Evolutionary conservation across 1,284 basidiomycete genomes (phyloP).

Genomic region (Cutaneotrichosporon sp.): DNA sequence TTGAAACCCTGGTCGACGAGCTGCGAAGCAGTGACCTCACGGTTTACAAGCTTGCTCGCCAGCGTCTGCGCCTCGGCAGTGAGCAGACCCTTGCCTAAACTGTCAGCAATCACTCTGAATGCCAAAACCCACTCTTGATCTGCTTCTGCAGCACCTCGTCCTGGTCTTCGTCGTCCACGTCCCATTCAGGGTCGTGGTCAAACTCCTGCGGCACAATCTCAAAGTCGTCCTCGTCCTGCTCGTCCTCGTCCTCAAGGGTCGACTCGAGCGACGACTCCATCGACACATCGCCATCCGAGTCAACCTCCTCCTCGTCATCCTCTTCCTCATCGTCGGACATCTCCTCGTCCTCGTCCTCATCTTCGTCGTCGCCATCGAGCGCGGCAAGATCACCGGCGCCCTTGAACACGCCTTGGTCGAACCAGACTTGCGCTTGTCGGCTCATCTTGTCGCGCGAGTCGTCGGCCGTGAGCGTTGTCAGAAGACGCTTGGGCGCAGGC

Average conservation of each 20-base stretch:
- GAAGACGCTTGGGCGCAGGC: slow-evolving; percentile 42
- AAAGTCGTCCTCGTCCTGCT: slow-evolving; percentile 55
- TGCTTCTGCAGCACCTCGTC: slow-evolving; percentile 66
- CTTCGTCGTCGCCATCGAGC: slow-evolving; percentile 51
- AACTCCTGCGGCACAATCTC: slow-evolving; percentile 65
- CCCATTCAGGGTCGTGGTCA: slow-evolving; percentile 66
- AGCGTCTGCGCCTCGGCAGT: slow-evolving; percentile 90
- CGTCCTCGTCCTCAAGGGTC: slow-evolving; percentile 24
- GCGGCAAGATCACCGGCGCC: slow-evolving; percentile 59
- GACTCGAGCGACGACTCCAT: slow-evolving; percentile 28
- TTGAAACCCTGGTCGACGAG: slow-evolving; percentile 95
- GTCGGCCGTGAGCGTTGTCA: slow-evolving; percentile 36
- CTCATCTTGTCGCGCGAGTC: slow-evolving; percentile 47
- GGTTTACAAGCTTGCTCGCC: slow-evolving; percentile 88
- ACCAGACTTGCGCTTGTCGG: slow-evolving; percentile 71
- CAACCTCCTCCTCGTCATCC: slow-evolving; percentile 48
- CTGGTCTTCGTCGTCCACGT: slow-evolving; percentile 70
- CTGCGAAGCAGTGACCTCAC: slow-evolving; percentile 78
- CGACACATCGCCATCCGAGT: slow-evolving; percentile 31
- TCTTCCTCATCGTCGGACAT: slow-evolving; percentile 42
- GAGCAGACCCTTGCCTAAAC: slow-evolving; percentile 72
- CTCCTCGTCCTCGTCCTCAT: slow-evolving; percentile 49
- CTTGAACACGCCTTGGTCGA: slow-evolving; percentile 88
- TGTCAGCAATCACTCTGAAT: slow-evolving; percentile 3
- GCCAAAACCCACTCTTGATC: slow-evolving; percentile 59